These are phyloP conservation scores for Trypanosoma cruzi DNA, from an alignment of 208 protist genomes.

Conservation along the genomic window DNA sequence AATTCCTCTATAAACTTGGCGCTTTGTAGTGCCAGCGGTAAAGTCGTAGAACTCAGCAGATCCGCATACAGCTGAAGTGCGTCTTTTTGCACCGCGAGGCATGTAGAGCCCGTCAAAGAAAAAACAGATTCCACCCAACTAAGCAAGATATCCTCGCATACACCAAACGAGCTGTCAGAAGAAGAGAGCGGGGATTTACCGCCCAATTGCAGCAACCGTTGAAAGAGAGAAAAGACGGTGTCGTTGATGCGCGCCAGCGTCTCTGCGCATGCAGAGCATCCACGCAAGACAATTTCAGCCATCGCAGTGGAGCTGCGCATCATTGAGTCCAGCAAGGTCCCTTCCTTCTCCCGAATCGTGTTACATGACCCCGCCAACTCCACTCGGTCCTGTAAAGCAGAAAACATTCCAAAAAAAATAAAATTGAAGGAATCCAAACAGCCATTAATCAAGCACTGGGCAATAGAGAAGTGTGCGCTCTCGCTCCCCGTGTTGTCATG, in stretches of 20 bases:
- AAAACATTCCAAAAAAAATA: slow-evolving; percentile 25
- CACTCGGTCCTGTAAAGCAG: not conserved
- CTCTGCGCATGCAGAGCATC: not conserved
- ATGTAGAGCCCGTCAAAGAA: not conserved
- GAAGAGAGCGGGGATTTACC: not conserved
- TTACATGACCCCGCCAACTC: not conserved
- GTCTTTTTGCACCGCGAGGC: slow-evolving; percentile 2
- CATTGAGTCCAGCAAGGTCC: not conserved
- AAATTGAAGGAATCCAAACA: slow-evolving; percentile 20
- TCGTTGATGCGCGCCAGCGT: slow-evolving; percentile 2
- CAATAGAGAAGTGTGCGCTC: not conserved
- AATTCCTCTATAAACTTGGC: not conserved
- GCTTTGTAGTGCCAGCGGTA: not conserved
- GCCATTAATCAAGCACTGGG: slow-evolving; percentile 19
- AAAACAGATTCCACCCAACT: slow-evolving; percentile 13
- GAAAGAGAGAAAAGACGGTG: slow-evolving; percentile 16
- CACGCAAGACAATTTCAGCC: not conserved
- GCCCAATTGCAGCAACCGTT: not conserved
- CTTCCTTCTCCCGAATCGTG: not conserved
- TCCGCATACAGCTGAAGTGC: slow-evolving; percentile 13
- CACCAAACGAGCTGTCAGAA: not conserved
- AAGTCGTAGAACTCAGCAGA: not conserved
- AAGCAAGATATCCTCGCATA: slow-evolving; percentile 2
- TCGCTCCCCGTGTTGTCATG: not conserved
- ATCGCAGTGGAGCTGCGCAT: slow-evolving; percentile 2